phyloP scores from a whole-genome alignment of 225 moss, liverwort and hornwort genomes.

The Ulota crispa region DNA sequence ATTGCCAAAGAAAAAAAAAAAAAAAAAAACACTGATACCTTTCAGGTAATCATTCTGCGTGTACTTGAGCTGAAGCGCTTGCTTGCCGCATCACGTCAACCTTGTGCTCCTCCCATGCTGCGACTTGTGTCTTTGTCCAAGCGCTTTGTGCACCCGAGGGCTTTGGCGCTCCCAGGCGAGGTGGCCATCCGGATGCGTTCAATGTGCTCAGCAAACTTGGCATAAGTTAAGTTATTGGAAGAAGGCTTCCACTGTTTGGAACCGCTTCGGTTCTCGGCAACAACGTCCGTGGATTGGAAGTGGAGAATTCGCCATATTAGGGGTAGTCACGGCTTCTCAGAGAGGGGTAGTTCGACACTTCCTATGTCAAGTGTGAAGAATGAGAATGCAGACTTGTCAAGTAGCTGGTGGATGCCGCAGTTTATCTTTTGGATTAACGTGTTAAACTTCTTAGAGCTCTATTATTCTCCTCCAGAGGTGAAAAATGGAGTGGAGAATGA shows the following conservation, averaged over 20 bases:
- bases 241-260: not conserved
- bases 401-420: too few species aligned
- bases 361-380: too few species aligned
- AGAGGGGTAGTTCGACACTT: too few species aligned
- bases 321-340: too few species aligned
- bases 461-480: too few species aligned
- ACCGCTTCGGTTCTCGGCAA: not conserved
- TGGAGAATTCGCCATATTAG: not conserved
- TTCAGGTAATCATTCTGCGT: slow-evolving; percentile 2
- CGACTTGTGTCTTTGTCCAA: not conserved
- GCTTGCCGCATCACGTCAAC: slow-evolving; percentile 4
- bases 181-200: not conserved
- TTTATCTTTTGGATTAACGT: too few species aligned
- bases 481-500: too few species aligned
- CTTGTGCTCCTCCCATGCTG: not conserved
- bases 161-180: not conserved
- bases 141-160: not conserved
- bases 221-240: not conserved
- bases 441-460: too few species aligned
- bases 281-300: not conserved
- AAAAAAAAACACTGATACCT: too few species aligned
- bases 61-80: not conserved
- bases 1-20: too few species aligned
- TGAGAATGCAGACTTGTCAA: too few species aligned
- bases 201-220: not conserved